A percentile compares a stretch with the other conserved stretches of the same genome.
Evolutionary conservation across 306 rosid genomes (phyloP).

Genomic region (Fragaria nilgerrensis): DNA sequence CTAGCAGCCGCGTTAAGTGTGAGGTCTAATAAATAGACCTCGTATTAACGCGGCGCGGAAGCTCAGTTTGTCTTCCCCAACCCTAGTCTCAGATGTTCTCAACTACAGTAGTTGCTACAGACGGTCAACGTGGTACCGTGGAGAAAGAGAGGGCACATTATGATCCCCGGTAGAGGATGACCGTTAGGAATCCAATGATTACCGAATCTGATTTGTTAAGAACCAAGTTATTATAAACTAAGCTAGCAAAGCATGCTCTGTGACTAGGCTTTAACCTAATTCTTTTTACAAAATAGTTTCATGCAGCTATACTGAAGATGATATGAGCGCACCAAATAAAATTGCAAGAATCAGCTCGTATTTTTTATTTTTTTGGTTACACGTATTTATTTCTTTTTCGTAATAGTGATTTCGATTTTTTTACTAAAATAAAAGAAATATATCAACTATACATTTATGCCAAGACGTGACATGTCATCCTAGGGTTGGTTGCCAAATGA

Average conservation of each 20-base stretch:
- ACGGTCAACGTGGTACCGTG: conserved; percentile 6
- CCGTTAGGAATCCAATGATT: conserved; percentile 24
- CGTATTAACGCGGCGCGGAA: background rate
- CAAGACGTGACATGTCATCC: conserved; percentile 16
- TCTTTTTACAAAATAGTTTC: background rate
- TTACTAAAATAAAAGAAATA: too few species aligned
- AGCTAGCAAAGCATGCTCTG: background rate
- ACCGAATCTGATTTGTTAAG: conserved; percentile 6
- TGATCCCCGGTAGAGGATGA: background rate
- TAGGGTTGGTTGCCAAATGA: conserved; percentile 18
- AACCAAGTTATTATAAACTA: background rate
- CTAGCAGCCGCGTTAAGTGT: background rate
- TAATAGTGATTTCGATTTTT: too few species aligned
- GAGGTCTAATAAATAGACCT: background rate
- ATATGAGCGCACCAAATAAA: too few species aligned
- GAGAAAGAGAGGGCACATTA: background rate
- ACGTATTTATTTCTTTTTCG: too few species aligned
- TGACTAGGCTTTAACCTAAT: background rate
- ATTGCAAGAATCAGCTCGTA: too few species aligned
- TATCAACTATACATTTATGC: too few species aligned
- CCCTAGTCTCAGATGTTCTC: background rate
- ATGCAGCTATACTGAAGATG: too few species aligned
- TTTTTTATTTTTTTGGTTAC: too few species aligned
- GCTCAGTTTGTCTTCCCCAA: background rate
- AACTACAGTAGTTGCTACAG: background rate